Conservation (phyloP, 2,329 filamentous ascomycete species). For the Pseudofabraea citricarpa region DNA sequence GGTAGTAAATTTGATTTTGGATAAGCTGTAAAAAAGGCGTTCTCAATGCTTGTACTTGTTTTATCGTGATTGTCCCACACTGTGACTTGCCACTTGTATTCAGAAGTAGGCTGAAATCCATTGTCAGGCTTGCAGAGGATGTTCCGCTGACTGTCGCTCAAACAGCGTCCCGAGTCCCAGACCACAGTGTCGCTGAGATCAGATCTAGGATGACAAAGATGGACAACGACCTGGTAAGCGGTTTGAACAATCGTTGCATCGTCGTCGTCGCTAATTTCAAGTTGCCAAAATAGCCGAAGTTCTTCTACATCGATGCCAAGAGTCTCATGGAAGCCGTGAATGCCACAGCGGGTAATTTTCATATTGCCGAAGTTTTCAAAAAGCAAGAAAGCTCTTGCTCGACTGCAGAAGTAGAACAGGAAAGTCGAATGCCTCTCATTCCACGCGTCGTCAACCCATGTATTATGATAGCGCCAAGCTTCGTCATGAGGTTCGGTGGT, state of each 20-base stretch:
- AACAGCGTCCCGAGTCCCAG: conserved; percentile 21
- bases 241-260: background rate
- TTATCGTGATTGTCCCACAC: conserved; percentile 31
- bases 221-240: background rate
- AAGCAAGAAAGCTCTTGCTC: too few relatives aligned
- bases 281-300: conserved; percentile 31
- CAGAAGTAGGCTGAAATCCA: conserved; percentile 31
- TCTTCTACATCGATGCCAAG: conserved; percentile 34
- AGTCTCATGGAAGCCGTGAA: conserved; percentile 34
- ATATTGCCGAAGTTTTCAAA: too few relatives aligned
- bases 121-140: conserved; percentile 23
- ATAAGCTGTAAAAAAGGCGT: conserved; percentile 36
- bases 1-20: conserved; percentile 30
- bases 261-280: conserved; percentile 24
- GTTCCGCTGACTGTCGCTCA: conserved; percentile 22
- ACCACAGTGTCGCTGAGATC: too few relatives aligned
- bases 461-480: too few relatives aligned
- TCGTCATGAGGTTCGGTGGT: too few relatives aligned
- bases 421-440: too few relatives aligned
- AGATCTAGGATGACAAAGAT: background rate
- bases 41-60: conserved; percentile 19
- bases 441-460: too few relatives aligned
- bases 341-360: conserved; percentile 29
- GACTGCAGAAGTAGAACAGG: too few relatives aligned
- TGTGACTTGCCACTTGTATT: conserved; percentile 32